Evolutionary conservation across 352 stramenopile genomes (phyloP), one percentile per base, ranked within the genome.

Genomic region (Globisporangium polare): DNA sequence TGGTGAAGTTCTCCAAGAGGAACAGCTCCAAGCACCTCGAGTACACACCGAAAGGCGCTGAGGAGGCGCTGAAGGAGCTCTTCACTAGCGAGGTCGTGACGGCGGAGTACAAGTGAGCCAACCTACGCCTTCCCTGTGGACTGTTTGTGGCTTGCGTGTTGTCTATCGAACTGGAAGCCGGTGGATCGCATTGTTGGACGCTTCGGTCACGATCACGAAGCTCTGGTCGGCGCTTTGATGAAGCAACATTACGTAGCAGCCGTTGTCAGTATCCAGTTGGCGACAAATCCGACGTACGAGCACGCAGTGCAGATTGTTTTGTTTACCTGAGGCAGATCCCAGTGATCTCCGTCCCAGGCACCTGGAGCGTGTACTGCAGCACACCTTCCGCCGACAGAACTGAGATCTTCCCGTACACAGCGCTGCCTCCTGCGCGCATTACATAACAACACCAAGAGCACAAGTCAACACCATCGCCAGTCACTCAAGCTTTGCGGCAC

Each of bases 1-100:
- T 75, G 15, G 77, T 98, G 54, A 87, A 95, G 37, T 97, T 97
- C 56, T 96, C 89, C 22, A 96, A 92, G 73, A 96, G 96, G 59
- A 91, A 97, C 65, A 84, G 81, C 57, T 78, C 84, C 57, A 92
- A 80, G 67, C 96, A 97, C 58, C 78, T 97, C 41, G 94, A 95
- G 66, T 96, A 94, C 64, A 89, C 77, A 46, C 92, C 87, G 53
- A 83, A 77, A 74, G 86, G 83, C 35, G 84, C 86, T 29, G 87
- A 95, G 58, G 66, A 77, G 20, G 66, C 96, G 33, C 75, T 98
- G 53, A 83, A 79, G n/a, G 80, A 96, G 60, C 69, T 97, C 41
- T 98, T 94, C 58, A 60, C 75, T 1, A 80, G 80, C 6, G 76
- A 90, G 57, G 56, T 63, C 37, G 47, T 73, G 53, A 24, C 46